Evolutionary conservation across 106 monocot genomes (phyloP).

Genomic region (Dendrobium catenatum): DNA sequence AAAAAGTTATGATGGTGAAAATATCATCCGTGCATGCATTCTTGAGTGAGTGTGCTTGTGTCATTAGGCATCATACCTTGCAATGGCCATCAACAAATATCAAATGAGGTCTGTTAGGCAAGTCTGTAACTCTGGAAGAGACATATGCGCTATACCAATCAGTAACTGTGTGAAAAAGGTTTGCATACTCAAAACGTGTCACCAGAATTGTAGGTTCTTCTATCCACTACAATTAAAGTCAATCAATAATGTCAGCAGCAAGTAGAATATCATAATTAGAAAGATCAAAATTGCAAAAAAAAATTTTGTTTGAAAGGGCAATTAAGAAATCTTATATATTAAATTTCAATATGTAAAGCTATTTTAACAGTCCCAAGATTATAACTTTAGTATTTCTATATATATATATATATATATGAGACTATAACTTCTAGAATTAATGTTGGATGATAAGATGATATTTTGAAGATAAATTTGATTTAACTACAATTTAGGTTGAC

Average conservation of each 20-base stretch:
- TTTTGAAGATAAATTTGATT: too few species aligned
- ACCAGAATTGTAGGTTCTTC: constrained; percentile 82
- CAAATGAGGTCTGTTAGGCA: constrained; percentile 59
- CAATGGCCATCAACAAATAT: constrained; percentile 97
- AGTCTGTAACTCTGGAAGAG: constrained; percentile 66
- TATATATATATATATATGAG: too few species aligned
- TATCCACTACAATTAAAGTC: constrained; percentile 60
- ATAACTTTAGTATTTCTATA: not conserved
- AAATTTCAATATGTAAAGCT: too few species aligned
- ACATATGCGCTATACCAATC: constrained; percentile 99
- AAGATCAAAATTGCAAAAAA: not conserved
- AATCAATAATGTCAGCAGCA: not conserved
- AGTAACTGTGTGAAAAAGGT: constrained; percentile 93
- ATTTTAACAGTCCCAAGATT: too few species aligned
- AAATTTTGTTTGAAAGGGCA: not conserved
- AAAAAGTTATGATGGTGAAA: not conserved
- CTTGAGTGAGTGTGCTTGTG: not conserved
- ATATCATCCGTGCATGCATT: not conserved
- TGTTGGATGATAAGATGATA: too few species aligned
- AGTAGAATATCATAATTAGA: not conserved
- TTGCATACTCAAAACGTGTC: constrained; percentile 98
- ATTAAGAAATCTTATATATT: not conserved
- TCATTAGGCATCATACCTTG: constrained; percentile 46
- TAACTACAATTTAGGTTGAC: too few species aligned
- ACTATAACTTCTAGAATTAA: too few species aligned